Evolutionary conservation across 1,284 basidiomycete genomes (phyloP).

Genomic region (Leucoagaricus sp.): DNA sequence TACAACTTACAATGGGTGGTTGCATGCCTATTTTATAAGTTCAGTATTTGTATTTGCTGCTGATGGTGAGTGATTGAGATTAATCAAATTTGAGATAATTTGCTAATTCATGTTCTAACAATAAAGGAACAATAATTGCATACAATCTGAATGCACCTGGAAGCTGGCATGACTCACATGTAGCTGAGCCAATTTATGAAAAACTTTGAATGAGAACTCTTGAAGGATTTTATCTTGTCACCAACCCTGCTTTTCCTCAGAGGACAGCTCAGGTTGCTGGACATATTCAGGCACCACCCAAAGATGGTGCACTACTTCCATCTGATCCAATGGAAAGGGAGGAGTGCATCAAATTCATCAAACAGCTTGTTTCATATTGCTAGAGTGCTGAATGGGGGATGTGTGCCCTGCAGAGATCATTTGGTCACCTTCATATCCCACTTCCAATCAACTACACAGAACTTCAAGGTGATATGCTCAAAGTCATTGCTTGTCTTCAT

Average conservation of each 20-base stretch:
- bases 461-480: conserved; percentile 24
- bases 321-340: conserved; percentile 22
- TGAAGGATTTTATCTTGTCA: conserved; percentile 41
- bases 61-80: conserved; percentile 28
- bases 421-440: conserved; percentile 37
- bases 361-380: conserved; percentile 34
- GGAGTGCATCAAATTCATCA: conserved; percentile 27
- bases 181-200: conserved; percentile 40
- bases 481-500: conserved; percentile 29
- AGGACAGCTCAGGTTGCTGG: conserved; percentile 30
- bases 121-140: conserved; percentile 36
- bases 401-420: conserved; percentile 39
- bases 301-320: conserved; percentile 33
- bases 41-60: conserved; percentile 34
- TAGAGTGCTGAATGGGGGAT: conserved; percentile 47
- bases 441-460: conserved; percentile 26
- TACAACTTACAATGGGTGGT: too few relatives aligned
- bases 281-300: conserved; percentile 42
- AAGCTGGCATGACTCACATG: conserved; percentile 49
- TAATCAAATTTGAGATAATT: not conserved
- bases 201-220: conserved; percentile 34
- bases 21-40: too few relatives aligned
- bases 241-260: conserved; percentile 46
- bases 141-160: conserved; percentile 41
- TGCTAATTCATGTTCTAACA: not conserved